Evolutionary conservation across 345 rosid genomes (phyloP).

Genomic region (Lepidium sativum): DNA sequence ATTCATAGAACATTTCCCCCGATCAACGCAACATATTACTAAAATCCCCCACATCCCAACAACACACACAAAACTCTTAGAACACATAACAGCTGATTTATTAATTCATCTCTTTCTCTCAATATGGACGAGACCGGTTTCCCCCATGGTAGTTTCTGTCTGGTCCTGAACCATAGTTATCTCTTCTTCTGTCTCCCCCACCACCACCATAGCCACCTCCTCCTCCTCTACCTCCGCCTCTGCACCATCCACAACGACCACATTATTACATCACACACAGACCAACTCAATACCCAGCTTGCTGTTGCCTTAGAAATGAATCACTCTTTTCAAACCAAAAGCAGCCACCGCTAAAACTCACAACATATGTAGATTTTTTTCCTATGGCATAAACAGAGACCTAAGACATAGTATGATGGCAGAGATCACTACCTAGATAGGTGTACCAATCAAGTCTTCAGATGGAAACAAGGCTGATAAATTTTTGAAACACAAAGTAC

Average conservation of each 20-base stretch:
- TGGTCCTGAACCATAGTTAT: slow-evolving; percentile 73
- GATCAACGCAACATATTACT: slow-evolving; percentile 21
- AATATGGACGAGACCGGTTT: slow-evolving; percentile 90
- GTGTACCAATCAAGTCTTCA: background rate
- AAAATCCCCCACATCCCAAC: slow-evolving; percentile 11
- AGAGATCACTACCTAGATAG: background rate
- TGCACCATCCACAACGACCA: slow-evolving; percentile 28
- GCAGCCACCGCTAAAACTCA: background rate
- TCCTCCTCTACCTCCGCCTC: slow-evolving; percentile 44
- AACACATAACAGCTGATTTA: slow-evolving; percentile 17
- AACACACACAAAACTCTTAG: slow-evolving; percentile 22
- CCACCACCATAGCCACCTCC: slow-evolving; percentile 67
- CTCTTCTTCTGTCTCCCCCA: slow-evolving; percentile 87
- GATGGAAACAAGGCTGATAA: background rate
- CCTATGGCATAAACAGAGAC: background rate
- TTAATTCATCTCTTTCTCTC: slow-evolving; percentile 22
- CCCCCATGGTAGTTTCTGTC: slow-evolving; percentile 86
- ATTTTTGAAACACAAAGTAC: background rate
- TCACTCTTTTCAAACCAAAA: background rate
- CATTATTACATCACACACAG: background rate
- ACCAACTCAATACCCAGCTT: background rate
- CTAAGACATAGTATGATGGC: background rate
- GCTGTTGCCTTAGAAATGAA: background rate
- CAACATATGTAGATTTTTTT: background rate
- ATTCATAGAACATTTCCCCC: slow-evolving; percentile 11